These are phyloP conservation scores for Talaromyces thailandensis DNA, from an alignment of 495 filamentous ascomycete genomes.

Conservation along the genomic window DNA sequence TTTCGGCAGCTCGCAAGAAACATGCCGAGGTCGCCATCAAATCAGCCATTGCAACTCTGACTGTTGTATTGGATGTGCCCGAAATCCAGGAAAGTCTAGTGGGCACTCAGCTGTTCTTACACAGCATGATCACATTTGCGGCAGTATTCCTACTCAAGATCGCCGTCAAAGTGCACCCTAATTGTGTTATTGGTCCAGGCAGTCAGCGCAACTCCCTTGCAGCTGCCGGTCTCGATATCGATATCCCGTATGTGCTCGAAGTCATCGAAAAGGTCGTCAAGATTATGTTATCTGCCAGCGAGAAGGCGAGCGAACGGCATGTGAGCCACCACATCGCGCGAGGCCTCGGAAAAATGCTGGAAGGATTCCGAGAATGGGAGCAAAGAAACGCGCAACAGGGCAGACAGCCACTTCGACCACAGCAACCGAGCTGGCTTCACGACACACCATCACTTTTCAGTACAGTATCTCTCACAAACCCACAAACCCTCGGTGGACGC, in stretches of 20 bases:
- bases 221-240: slow-evolving; percentile 30
- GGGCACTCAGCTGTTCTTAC: slow-evolving; percentile 44
- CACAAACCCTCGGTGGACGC: slow-evolving; percentile 30
- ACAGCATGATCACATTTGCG: slow-evolving; percentile 50
- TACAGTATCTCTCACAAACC: slow-evolving; percentile 28
- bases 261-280: slow-evolving; percentile 37
- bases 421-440: slow-evolving; percentile 10
- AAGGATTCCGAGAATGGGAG: slow-evolving; percentile 38
- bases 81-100: slow-evolving; percentile 42
- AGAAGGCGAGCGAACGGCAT: slow-evolving; percentile 41
- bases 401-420: slow-evolving; percentile 5
- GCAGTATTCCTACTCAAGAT: slow-evolving; percentile 47
- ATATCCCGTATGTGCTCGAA: slow-evolving; percentile 33
- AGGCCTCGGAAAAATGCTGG: slow-evolving; percentile 44
- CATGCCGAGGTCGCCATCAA: slow-evolving; percentile 45
- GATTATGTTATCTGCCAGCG: slow-evolving; percentile 39
- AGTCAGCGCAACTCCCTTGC: slow-evolving; percentile 34
- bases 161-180: slow-evolving; percentile 34
- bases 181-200: slow-evolving; percentile 15
- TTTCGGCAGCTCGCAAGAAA: slow-evolving; percentile 44
- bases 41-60: slow-evolving; percentile 41
- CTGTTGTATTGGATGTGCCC: slow-evolving; percentile 38
- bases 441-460: slow-evolving; percentile 30
- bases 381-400: slow-evolving; percentile 17
- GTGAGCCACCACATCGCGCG: slow-evolving; percentile 45